Conservation (phyloP, 2,329 filamentous ascomycete genomes). For the Blastomyces gilchristii region DNA sequence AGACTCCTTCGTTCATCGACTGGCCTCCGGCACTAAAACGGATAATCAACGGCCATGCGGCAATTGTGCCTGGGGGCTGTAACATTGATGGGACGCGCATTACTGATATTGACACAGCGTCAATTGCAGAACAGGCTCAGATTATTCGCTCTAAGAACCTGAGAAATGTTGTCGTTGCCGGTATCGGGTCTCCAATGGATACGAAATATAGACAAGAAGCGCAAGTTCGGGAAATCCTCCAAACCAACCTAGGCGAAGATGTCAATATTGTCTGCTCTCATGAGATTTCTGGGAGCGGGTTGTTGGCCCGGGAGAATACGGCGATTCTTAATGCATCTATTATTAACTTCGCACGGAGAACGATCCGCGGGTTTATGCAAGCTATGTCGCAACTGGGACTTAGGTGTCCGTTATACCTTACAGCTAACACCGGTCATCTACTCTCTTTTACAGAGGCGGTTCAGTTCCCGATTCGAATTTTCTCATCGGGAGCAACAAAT, state of each 20-base stretch:
- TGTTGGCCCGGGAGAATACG: conserved; percentile 53
- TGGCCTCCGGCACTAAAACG: conserved; percentile 33
- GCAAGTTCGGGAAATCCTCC: conserved; percentile 7
- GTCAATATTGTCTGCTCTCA: conserved; percentile 9
- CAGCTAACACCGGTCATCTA: conserved; percentile 55
- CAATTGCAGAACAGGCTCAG: conserved; percentile 6
- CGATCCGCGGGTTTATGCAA: conserved; percentile 46
- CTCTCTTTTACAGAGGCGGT: conserved; percentile 45
- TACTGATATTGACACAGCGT: conserved; percentile 1
- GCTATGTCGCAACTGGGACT: conserved; percentile 44
- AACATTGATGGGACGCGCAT: conserved; percentile 10
- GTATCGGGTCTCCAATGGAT: conserved; percentile 13
- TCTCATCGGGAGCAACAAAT: conserved; percentile 55
- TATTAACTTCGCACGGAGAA: conserved; percentile 46
- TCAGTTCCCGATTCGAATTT: conserved; percentile 50
- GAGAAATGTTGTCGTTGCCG: conserved; percentile 9
- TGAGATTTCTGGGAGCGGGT: conserved; percentile 27
- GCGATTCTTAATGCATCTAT: conserved; percentile 56
- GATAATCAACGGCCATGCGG: conserved; percentile 9
- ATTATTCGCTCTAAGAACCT: conserved; percentile 7
- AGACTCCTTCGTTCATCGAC: conserved; percentile 39
- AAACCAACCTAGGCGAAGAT: conserved; percentile 6
- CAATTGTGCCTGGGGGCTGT: conserved; percentile 10
- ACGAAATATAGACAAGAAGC: conserved; percentile 9
- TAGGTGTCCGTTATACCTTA: conserved; percentile 49